Evolutionary conservation across 768 basidiomycete species (phyloP).

Genomic region (Antrodiella citrinella): DNA sequence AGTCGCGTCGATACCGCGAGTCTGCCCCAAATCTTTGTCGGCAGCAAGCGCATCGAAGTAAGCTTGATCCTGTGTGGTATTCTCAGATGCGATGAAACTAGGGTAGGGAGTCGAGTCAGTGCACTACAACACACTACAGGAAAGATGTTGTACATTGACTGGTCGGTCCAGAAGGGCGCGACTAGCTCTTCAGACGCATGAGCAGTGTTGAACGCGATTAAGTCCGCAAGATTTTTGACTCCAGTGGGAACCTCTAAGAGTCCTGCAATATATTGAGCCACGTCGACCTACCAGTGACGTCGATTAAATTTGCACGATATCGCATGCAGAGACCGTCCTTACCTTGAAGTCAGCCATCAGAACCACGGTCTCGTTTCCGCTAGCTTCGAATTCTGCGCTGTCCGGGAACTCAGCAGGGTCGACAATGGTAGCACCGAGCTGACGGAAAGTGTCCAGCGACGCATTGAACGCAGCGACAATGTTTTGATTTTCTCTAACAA

Average conservation of each 20-base stretch:
- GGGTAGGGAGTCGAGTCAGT: too few species aligned
- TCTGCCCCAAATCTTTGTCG: slow-evolving; percentile 24
- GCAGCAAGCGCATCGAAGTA: slow-evolving; percentile 24
- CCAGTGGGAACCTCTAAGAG: slow-evolving; percentile 35
- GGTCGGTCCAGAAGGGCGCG: slow-evolving; percentile 26
- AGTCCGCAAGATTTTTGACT: slow-evolving; percentile 33
- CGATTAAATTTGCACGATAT: background rate
- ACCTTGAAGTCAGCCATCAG: slow-evolving; percentile 54
- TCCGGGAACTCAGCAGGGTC: slow-evolving; percentile 55
- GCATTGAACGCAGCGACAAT: slow-evolving; percentile 27
- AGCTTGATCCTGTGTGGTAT: slow-evolving; percentile 17
- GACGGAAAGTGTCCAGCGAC: slow-evolving; percentile 26
- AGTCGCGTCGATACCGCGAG: slow-evolving; percentile 27
- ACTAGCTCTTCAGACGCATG: slow-evolving; percentile 42
- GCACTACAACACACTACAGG: too few species aligned
- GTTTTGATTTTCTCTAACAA: slow-evolving; percentile 8
- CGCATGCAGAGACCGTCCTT: slow-evolving; percentile 5
- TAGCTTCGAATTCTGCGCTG: slow-evolving; percentile 38
- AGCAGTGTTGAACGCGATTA: slow-evolving; percentile 51
- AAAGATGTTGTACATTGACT: slow-evolving; percentile 27
- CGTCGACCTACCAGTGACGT: slow-evolving; percentile 33
- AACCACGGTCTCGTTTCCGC: slow-evolving; percentile 44
- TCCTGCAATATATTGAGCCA: slow-evolving; percentile 39
- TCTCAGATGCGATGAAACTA: slow-evolving; percentile 23
- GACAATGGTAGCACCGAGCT: slow-evolving; percentile 39